A percentile compares a stretch with the other conserved stretches of the same genome.
Conservation (phyloP, 1,284 basidiomycete genomes). For the Moesziomyces sp. region DNA sequence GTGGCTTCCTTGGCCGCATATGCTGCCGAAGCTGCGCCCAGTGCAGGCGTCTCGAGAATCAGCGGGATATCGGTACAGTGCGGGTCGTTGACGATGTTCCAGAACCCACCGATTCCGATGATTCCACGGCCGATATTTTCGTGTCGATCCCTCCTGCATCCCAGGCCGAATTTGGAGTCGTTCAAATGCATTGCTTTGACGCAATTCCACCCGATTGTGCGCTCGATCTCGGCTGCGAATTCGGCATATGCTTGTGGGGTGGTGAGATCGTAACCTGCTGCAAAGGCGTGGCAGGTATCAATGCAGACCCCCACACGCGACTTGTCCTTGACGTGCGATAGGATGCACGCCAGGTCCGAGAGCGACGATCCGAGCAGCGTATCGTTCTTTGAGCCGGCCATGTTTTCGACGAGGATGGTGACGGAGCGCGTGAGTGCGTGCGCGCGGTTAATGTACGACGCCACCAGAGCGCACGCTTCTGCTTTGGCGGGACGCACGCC, state of each 20-base stretch:
- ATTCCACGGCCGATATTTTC: slow-evolving; percentile 85
- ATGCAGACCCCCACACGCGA: slow-evolving; percentile 81
- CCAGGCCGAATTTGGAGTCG: slow-evolving; percentile 78
- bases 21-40: slow-evolving; percentile 17
- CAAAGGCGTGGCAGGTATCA: slow-evolving; percentile 88
- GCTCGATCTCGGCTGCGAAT: slow-evolving; percentile 74
- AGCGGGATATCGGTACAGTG: slow-evolving; percentile 79
- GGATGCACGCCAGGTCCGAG: slow-evolving; percentile 77
- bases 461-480: slow-evolving; percentile 76
- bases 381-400: slow-evolving; percentile 75
- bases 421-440: slow-evolving; percentile 77
- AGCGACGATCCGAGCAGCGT: slow-evolving; percentile 82
- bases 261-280: slow-evolving; percentile 84
- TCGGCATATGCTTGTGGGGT: slow-evolving; percentile 70
- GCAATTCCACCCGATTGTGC: slow-evolving; percentile 77
- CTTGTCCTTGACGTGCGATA: slow-evolving; percentile 78
- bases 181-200: slow-evolving; percentile 82
- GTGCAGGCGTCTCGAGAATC: slow-evolving; percentile 80
- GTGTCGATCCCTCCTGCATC: slow-evolving; percentile 80
- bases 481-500: slow-evolving; percentile 71
- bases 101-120: slow-evolving; percentile 76
- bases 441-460: slow-evolving; percentile 79
- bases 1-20: slow-evolving; percentile 28
- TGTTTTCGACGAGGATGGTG: slow-evolving; percentile 83
- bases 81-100: slow-evolving; percentile 77